Conservation (phyloP, 176 grass and related monocot genomes). For the Ensete ventricosum region DNA sequence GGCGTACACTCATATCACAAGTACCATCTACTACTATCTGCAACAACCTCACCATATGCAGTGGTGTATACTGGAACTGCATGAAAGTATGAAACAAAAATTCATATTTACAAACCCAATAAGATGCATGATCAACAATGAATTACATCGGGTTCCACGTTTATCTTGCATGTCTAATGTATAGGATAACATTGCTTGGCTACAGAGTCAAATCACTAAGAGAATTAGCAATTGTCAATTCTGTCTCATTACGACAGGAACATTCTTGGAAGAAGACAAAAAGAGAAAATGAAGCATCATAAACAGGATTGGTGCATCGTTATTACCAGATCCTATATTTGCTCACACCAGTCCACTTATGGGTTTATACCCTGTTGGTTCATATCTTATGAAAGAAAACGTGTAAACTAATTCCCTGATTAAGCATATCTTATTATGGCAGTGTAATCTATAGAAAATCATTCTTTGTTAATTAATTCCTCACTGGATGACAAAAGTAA, state of each 20-base stretch:
- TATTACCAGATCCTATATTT: background rate
- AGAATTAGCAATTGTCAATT: no score
- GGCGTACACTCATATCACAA: conserved; percentile 75
- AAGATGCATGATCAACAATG: background rate
- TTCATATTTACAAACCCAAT: background rate
- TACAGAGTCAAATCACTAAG: no score
- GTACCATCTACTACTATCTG: conserved; percentile 85
- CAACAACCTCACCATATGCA: conserved; percentile 75
- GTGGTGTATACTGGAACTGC: conserved; percentile 71
- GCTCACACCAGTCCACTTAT: background rate
- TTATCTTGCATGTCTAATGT: background rate
- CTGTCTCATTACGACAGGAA: background rate
- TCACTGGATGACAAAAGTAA: no score
- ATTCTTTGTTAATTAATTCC: no score
- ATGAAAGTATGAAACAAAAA: conserved; percentile 7
- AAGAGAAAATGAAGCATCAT: no score
- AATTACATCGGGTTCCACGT: background rate
- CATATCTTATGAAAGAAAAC: background rate
- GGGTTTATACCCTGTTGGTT: background rate
- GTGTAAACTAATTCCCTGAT: background rate
- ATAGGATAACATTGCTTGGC: no score
- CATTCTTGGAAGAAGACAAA: background rate
- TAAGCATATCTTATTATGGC: no score
- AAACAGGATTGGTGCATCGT: no score
- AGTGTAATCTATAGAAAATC: no score